Evolutionary conservation across 352 stramenopile species (phyloP).

Genomic region (Pythium scleroteichum): DNA sequence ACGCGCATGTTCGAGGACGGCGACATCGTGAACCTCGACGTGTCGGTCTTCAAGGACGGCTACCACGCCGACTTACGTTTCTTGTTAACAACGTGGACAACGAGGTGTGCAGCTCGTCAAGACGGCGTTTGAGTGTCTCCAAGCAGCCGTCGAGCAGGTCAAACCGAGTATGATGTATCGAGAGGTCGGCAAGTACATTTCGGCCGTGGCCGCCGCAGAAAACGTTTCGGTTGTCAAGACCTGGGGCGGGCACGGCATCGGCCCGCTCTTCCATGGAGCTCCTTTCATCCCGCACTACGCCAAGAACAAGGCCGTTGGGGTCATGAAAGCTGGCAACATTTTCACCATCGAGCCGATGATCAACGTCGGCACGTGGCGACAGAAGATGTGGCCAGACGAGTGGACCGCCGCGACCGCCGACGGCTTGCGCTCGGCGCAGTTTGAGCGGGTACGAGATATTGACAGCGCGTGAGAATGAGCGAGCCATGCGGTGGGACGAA

Average conservation of each 20-base stretch:
- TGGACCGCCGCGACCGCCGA: slow-evolving; percentile 97
- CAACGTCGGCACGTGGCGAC: slow-evolving; percentile 92
- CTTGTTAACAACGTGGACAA: slow-evolving; percentile 95
- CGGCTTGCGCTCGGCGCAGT: slow-evolving; percentile 95
- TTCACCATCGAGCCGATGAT: slow-evolving; percentile 99
- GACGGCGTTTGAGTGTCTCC: slow-evolving; percentile 95
- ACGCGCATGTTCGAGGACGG: slow-evolving; percentile 92
- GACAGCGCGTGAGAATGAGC: slow-evolving; percentile 89
- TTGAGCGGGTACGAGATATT: slow-evolving; percentile 98
- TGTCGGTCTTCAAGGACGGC: slow-evolving; percentile 96
- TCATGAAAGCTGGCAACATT: slow-evolving; percentile 97
- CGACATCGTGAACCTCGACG: slow-evolving; percentile 99
- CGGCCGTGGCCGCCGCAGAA: slow-evolving; percentile 76
- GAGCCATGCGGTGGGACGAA: slow-evolving; percentile 86
- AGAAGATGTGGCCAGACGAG: slow-evolving; percentile 96
- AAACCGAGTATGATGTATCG: slow-evolving; percentile 95
- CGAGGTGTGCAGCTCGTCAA: slow-evolving; percentile 91
- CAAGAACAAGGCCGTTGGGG: slow-evolving; percentile 97
- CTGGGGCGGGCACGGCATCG: slow-evolving; percentile 98
- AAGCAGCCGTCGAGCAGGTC: slow-evolving; percentile 82
- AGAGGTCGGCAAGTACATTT: slow-evolving; percentile 94
- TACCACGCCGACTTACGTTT: slow-evolving; percentile 99
- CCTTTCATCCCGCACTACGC: slow-evolving; percentile 98
- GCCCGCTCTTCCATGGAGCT: slow-evolving; percentile 95
- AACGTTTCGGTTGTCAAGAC: slow-evolving; percentile 95